Evolutionary conservation across 371 early-diverging fungal genomes (phyloP).

Genomic region (Saksenaea oblongispora): DNA sequence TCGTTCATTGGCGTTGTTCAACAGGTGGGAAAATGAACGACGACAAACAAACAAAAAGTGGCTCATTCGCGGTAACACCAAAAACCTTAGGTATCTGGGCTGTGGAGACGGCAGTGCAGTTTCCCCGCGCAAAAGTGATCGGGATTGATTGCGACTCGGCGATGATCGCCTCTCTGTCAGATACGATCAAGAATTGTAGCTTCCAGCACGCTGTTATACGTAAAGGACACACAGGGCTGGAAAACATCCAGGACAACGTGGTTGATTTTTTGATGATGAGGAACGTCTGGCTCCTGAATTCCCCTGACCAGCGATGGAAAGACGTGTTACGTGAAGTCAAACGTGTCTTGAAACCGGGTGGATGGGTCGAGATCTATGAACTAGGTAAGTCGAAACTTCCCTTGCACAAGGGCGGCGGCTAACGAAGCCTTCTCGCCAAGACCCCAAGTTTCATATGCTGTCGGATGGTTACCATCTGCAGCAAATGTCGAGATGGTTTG

Average conservation of each 20-base stretch:
- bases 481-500: background rate
- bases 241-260: constrained; percentile 15
- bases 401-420: too few species aligned
- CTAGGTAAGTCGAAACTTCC: constrained; percentile 7
- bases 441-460: background rate
- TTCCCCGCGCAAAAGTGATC: constrained; percentile 26
- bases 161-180: constrained; percentile 3
- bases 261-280: constrained; percentile 37
- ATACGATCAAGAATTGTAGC: constrained; percentile 15
- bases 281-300: constrained; percentile 31
- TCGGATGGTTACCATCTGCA: background rate
- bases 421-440: background rate
- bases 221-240: constrained; percentile 26
- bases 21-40: constrained; percentile 27
- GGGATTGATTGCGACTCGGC: constrained; percentile 29
- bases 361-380: constrained; percentile 24
- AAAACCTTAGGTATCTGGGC: constrained; percentile 28
- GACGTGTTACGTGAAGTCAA: constrained; percentile 16
- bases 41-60: background rate
- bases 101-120: constrained; percentile 34
- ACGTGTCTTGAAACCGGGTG: constrained; percentile 21
- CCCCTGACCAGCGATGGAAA: constrained; percentile 27
- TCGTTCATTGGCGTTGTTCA: constrained; percentile 41
- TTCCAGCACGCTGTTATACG: constrained; percentile 17
- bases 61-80: constrained; percentile 39